Base-by-base conservation (phyloP, 148 eudicot species). In the Rhododendron griersonianum region DNA sequence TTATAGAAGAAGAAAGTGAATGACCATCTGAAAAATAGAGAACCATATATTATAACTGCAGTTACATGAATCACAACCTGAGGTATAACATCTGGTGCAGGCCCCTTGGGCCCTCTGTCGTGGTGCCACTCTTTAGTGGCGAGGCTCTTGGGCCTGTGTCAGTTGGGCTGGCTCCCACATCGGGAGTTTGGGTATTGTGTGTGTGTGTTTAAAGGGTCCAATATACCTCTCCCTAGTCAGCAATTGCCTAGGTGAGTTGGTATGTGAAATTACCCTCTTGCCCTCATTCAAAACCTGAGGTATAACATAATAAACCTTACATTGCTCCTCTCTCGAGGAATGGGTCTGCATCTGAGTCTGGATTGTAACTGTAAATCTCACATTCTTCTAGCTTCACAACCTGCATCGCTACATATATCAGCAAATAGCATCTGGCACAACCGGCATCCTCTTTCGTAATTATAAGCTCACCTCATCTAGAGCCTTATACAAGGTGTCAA, bases 1-100 rank as follows among this genome's bases (percentile, higher is more conserved):
- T 95, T 96, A 88, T 96, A 96, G 95, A 96, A 95, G 93, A 96
- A 95, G 89, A 94, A 93, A 87, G 92, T 95, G 90, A 92, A 96
- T 1, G 98, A 95, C 99, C 99, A 96, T 90, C 99, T 96, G 95
- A 35, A 87, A 71, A 89, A 71, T 63, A 81, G 39, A 18, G 44
- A 71, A 65, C 25, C 30, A 7, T 50, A 25, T 6, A 39, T 82
- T 65, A 80, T 28, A 80, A 75, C 86, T 51, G 48, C 2, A 89
- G 61, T 51, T 84, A 28, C 84, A 78, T 57, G 50, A 39, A 1
- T 30, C 19, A 21, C 75, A 75, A 87, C 33, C 55, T 41, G 41
- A 59, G 55, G 23, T 47, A 63, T 33, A 67, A 63, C 86, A 83
- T 35, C 30, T 30, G 30, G 30, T 30, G 30, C 30, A 30, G 0